Percentiles rank a stretch among this genome's conserved stretches.
These are phyloP conservation scores for Ophiostoma novo-ulmi DNA, from an alignment of 2,329 filamentous ascomycete species.

Conservation along the genomic window DNA sequence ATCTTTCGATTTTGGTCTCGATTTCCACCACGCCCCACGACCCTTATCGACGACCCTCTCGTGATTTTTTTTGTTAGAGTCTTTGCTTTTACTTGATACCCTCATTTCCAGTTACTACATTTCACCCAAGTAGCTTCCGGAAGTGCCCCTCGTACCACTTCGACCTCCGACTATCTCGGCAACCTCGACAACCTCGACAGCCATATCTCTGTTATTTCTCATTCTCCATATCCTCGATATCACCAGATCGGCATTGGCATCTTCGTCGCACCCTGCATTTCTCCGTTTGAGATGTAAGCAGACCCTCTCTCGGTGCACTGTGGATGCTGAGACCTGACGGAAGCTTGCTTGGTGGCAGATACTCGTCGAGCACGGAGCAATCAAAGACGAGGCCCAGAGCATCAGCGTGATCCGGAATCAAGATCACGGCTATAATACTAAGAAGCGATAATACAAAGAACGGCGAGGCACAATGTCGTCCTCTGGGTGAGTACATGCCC, in stretches of 20 bases:
- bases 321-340: constrained; percentile 10
- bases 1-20: neutral
- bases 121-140: neutral
- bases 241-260: neutral
- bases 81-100: neutral
- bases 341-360: neutral
- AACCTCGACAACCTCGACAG: neutral
- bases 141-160: neutral
- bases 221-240: neutral
- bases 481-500: constrained; percentile 13
- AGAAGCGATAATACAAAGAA: neutral
- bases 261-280: neutral
- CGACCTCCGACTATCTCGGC: neutral
- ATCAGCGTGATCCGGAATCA: neutral
- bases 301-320: neutral
- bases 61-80: neutral
- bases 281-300: constrained; percentile 17
- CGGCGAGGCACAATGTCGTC: constrained; percentile 15
- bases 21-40: neutral
- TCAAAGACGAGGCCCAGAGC: neutral
- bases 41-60: constrained; percentile 1
- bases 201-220: neutral
- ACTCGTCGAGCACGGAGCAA: neutral
- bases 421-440: neutral
- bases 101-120: neutral